Base-by-base conservation (phyloP, 495 filamentous ascomycete species). In the Xylona heveae region DNA sequence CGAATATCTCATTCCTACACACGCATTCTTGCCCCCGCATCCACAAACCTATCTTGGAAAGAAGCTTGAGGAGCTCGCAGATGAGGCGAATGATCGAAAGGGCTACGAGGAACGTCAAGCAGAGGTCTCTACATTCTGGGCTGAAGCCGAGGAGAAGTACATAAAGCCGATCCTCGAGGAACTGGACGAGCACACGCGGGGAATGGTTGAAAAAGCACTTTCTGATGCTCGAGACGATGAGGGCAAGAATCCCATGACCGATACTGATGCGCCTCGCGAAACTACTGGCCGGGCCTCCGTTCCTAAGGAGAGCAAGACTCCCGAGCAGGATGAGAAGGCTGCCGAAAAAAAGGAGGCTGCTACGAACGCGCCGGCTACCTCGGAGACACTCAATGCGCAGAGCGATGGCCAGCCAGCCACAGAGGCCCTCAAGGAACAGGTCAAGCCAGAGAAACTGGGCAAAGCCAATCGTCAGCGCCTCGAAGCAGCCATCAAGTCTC, bases 1-100 rank as follows among this genome's bases (percentile, higher is more conserved):
- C 52, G 88, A 97, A 47, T 97, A 95, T 46, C 59, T 97, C 24
- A 78, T 97, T 50, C 88, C 88, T 6, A 81, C 74, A 17, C 76
- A 92, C 48, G 75, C 72, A 33, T 82, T 95, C 34, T 54, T 97
- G 24, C 90, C 88, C 19, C 90, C 88, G 3, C 82, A 94, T 41
- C 85, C 83, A 1, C 68, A 69, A 23, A 90, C 74, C 31, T 90
- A 64, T 41, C 57, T 97, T 14, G 83, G 77, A 10, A 76, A 72
- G 50, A 74, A 78, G 45, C 58, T 85, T n/a, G 55, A 63, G 10
- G 65, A 81, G 41, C 55, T 68, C 14, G 74, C 80, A 4, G 67
- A 80, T 42, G 61, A 79, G 47, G 62, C 70, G 16, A 71, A 70
- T 5, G 64, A 80, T 28, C 44, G 76, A 15, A 73, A 82, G 29